Evolutionary conservation across 2,329 filamentous ascomycete species (phyloP).

Genomic region (Fusarium illudens): DNA sequence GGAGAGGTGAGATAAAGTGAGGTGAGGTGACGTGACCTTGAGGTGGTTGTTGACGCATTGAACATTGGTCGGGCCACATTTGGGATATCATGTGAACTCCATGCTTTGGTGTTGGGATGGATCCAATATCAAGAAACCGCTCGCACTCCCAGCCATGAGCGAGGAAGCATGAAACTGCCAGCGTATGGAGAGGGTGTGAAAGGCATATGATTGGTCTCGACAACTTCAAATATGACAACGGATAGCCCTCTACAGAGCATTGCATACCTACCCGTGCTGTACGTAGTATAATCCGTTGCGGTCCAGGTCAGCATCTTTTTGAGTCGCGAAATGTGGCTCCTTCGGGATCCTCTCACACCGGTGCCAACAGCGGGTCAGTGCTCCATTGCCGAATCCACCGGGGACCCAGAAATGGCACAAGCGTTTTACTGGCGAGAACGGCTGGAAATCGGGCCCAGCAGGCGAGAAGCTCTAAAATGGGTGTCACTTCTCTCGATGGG

Average conservation of each 20-base stretch:
- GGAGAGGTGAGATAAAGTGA: conserved; percentile 24
- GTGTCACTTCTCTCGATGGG: conserved; percentile 20
- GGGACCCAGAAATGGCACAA: conserved; percentile 18
- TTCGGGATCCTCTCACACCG: conserved; percentile 27
- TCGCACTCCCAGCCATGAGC: neutral
- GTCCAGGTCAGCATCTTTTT: conserved; percentile 12
- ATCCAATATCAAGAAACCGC: neutral
- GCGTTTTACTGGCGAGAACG: conserved; percentile 19
- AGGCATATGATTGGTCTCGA: conserved; percentile 1
- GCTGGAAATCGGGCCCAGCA: conserved; percentile 2
- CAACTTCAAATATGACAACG: neutral
- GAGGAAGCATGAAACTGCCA: neutral
- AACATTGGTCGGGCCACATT: conserved; percentile 27
- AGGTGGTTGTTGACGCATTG: conserved; percentile 23
- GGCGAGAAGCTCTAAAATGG: conserved; percentile 4
- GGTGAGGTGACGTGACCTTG: conserved; percentile 34
- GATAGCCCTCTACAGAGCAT: neutral
- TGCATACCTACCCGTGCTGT: neutral
- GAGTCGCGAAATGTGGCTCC: conserved; percentile 30
- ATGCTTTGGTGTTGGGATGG: conserved; percentile 13
- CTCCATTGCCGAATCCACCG: conserved; percentile 32
- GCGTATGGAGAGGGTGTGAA: neutral
- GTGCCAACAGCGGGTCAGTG: conserved; percentile 36
- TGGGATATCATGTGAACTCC: conserved; percentile 26
- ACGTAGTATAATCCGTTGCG: conserved; percentile 15